These are phyloP conservation scores for Botrytis paeoniae DNA, from an alignment of 2,329 filamentous ascomycete species.

Conservation along the genomic window DNA sequence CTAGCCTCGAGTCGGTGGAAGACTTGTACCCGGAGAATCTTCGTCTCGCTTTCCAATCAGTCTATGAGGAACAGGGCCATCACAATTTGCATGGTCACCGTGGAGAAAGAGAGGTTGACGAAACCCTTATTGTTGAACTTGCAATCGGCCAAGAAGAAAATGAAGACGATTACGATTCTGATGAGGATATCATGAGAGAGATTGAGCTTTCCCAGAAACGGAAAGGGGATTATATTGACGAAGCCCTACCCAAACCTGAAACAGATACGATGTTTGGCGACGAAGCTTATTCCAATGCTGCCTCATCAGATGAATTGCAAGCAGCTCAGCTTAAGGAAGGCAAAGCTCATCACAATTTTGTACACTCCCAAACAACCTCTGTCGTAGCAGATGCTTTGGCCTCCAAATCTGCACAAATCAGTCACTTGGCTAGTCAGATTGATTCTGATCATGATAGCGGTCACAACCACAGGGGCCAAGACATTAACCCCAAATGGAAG, in stretches of 20 bases:
- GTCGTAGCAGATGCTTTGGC: background rate
- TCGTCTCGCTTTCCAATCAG: conserved; percentile 44
- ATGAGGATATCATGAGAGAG: conserved; percentile 47
- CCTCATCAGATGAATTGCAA: background rate
- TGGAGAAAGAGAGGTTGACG: conserved; percentile 54
- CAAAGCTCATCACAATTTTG: background rate
- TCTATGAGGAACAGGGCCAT: conserved; percentile 18
- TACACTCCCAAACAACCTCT: background rate
- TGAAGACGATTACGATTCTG: conserved; percentile 51
- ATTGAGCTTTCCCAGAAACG: conserved; percentile 34
- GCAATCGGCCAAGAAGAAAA: conserved; percentile 39
- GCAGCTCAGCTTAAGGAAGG: background rate
- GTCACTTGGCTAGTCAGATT: background rate
- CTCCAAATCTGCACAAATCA: conserved; percentile 1
- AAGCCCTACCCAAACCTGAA: conserved; percentile 7
- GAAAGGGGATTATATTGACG: conserved; percentile 26
- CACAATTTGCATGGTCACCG: conserved; percentile 21
- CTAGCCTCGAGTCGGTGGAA: conserved; percentile 77
- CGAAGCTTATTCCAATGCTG: background rate
- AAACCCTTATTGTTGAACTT: conserved; percentile 51
- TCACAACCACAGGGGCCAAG: background rate
- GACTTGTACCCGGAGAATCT: conserved; percentile 77
- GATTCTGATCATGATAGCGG: background rate
- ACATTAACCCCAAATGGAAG: background rate
- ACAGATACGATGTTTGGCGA: conserved; percentile 14